These are phyloP conservation scores for Paecilomyces sp. DNA, from an alignment of 2,329 filamentous ascomycete genomes.

Conservation along the genomic window DNA sequence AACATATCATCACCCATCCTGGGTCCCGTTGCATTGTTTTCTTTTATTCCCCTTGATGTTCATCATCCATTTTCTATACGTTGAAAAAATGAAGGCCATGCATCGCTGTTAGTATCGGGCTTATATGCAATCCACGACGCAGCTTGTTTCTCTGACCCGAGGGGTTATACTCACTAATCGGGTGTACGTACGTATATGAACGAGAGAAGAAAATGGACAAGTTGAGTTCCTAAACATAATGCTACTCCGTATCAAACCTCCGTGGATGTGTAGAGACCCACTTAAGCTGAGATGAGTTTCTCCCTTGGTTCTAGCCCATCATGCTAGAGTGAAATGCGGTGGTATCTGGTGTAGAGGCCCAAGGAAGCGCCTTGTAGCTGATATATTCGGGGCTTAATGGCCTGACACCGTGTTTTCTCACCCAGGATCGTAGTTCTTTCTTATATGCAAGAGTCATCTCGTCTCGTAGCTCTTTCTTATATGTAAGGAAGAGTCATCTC, in stretches of 20 bases:
- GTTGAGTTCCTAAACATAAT: background rate
- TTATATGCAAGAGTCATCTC: no score
- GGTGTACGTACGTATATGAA: background rate
- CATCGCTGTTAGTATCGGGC: background rate
- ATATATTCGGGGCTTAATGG: no score
- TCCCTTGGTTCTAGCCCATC: no score
- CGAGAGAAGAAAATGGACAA: background rate
- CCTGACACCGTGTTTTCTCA: no score
- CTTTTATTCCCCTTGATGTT: background rate
- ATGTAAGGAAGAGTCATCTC: no score
- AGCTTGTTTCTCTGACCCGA: background rate
- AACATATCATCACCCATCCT: background rate
- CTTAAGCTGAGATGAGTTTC: background rate
- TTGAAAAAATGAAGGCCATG: background rate
- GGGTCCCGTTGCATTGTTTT: background rate
- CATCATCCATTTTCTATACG: background rate
- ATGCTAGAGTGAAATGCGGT: no score
- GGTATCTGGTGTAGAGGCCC: no score
- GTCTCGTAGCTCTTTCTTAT: no score
- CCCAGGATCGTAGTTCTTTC: no score
- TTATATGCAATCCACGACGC: background rate
- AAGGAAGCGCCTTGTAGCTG: no score
- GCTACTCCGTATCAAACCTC: background rate
- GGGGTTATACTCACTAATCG: background rate
- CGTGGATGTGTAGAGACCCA: background rate